Conservation (phyloP, 2,329 filamentous ascomycete genomes). For the Geosmithia flava region DNA sequence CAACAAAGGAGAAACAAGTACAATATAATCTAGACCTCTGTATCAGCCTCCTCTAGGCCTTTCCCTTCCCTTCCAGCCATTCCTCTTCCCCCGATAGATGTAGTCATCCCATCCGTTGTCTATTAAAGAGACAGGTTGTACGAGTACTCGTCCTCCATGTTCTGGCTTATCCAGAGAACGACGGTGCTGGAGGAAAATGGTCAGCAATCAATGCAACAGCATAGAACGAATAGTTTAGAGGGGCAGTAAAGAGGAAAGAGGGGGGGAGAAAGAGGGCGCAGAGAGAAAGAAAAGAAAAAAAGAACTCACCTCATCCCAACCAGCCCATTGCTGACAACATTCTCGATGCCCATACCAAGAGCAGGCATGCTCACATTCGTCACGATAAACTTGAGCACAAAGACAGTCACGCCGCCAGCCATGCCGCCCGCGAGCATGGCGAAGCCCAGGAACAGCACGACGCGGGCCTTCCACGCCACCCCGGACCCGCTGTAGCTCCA, state of each 20-base stretch:
- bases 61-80: not conserved
- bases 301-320: slow-evolving; percentile 44
- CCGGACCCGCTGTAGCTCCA: slow-evolving; percentile 50
- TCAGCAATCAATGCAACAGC: slow-evolving; percentile 1
- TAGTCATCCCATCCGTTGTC: not conserved
- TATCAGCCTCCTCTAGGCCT: no score
- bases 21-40: not conserved
- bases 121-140: slow-evolving; percentile 49
- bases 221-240: no score
- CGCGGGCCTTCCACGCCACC: slow-evolving; percentile 57
- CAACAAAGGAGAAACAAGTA: not conserved
- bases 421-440: slow-evolving; percentile 53
- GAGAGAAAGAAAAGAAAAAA: no score
- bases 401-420: slow-evolving; percentile 56
- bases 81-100: not conserved
- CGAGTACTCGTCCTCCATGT: slow-evolving; percentile 61
- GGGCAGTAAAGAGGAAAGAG: not conserved
- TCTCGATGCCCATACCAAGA: slow-evolving; percentile 52
- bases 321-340: slow-evolving; percentile 51
- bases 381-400: slow-evolving; percentile 53
- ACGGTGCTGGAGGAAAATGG: slow-evolving; percentile 32
- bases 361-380: slow-evolving; percentile 44
- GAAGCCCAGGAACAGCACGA: slow-evolving; percentile 56
- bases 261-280: no score
- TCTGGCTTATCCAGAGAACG: slow-evolving; percentile 57